Conservation (phyloP, 169 alveolate genomes). For the Hammondia hammondi region DNA sequence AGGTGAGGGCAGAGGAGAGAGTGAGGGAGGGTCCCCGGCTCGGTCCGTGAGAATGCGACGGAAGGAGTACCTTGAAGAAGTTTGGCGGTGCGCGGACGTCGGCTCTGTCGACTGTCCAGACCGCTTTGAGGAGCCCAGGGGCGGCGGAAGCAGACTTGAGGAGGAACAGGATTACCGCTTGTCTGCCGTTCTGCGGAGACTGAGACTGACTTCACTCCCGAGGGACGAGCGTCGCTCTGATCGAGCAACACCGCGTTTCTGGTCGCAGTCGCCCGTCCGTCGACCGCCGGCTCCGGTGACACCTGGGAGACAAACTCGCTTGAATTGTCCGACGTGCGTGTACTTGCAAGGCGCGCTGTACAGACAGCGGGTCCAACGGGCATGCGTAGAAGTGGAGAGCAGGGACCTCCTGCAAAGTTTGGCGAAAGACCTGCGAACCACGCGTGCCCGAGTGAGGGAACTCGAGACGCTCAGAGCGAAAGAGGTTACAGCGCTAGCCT, state of each 20-base stretch:
- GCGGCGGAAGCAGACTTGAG: too few species aligned
- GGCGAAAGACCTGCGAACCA: neutral
- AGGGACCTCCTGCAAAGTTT: neutral
- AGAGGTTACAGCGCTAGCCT: neutral
- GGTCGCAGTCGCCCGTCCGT: too few species aligned
- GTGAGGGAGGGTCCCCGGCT: neutral
- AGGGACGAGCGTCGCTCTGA: too few species aligned
- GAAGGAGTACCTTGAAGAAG: neutral
- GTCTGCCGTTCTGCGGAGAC: too few species aligned
- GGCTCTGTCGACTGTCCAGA: neutral
- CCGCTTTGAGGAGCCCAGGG: too few species aligned
- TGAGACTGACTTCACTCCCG: too few species aligned
- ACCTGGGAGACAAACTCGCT: too few species aligned
- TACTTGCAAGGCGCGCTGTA: neutral
- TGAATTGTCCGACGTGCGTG: neutral
- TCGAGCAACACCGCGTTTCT: too few species aligned
- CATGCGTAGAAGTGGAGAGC: constrained; percentile 11
- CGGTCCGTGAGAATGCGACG: neutral
- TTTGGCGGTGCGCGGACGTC: neutral
- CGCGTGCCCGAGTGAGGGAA: neutral
- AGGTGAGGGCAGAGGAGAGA: neutral
- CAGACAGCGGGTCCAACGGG: neutral
- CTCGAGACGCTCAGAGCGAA: neutral
- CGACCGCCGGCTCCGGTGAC: too few species aligned
- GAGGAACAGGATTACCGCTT: too few species aligned